Conservation (phyloP, 345 rosid species). For the Eucalyptus virginea region DNA sequence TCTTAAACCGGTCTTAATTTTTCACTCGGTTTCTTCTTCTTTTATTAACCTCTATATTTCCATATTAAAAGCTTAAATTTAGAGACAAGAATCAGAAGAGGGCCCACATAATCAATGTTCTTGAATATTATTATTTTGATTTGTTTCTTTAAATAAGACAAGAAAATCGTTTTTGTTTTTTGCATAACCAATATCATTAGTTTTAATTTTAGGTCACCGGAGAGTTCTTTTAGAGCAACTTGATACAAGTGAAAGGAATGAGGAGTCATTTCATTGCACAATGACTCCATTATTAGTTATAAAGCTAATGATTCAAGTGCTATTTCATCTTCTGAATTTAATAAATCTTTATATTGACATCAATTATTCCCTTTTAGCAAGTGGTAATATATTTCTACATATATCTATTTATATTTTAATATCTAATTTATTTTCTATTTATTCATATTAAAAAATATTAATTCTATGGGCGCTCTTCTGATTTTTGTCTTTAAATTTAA, state of each 20-base stretch:
- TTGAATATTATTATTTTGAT: background rate
- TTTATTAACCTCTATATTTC: background rate
- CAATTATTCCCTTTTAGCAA: background rate
- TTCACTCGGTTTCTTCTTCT: too few relatives aligned
- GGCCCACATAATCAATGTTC: background rate
- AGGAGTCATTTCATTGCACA: too few relatives aligned
- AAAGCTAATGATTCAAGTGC: background rate
- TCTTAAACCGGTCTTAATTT: background rate
- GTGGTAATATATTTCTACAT: background rate
- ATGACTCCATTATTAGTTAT: background rate
- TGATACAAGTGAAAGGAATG: background rate
- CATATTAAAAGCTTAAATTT: background rate
- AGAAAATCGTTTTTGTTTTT: too few relatives aligned
- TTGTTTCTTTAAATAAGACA: too few relatives aligned
- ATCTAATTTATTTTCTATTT: too few relatives aligned
- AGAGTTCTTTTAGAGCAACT: background rate
- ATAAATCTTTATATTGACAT: too few relatives aligned
- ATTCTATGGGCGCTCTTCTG: background rate
- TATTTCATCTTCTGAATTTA: background rate
- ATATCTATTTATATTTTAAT: too few relatives aligned
- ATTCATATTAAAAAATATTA: too few relatives aligned
- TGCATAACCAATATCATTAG: background rate
- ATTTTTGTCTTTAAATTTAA: too few relatives aligned
- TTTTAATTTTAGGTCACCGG: background rate
- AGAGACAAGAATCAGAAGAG: background rate